A percentile compares a stretch with the other conserved stretches of the same genome.
These are phyloP conservation scores for Russula griseocarnosa DNA, from an alignment of 768 basidiomycete genomes.

Conservation along the genomic window DNA sequence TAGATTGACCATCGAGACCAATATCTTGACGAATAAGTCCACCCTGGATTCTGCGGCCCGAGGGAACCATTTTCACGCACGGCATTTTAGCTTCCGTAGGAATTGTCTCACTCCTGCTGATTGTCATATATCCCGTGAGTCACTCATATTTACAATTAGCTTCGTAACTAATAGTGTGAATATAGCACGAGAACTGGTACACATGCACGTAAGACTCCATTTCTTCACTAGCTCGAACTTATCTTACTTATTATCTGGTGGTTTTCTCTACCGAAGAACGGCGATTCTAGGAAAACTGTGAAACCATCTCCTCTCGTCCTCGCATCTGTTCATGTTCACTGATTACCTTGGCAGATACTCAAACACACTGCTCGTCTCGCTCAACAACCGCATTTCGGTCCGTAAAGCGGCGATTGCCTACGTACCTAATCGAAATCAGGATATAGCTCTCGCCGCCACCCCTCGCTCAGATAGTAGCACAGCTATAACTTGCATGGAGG, in stretches of 20 bases:
- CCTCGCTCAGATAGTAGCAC: neutral
- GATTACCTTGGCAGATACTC: constrained; percentile 1
- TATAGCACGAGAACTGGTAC: constrained; percentile 14
- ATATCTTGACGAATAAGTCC: constrained; percentile 24
- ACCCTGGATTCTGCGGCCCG: neutral
- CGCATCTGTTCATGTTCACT: too few relatives aligned
- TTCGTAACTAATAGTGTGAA: neutral
- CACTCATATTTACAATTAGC: too few relatives aligned
- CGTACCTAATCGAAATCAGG: neutral
- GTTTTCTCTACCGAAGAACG: neutral
- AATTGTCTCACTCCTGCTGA: neutral
- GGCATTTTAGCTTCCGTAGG: constrained; percentile 8
- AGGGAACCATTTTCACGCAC: neutral
- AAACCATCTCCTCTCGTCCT: neutral
- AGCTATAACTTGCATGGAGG: neutral
- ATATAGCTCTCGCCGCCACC: neutral
- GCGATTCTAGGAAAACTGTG: constrained; percentile 15
- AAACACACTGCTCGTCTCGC: constrained; percentile 12
- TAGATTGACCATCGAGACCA: constrained; percentile 32
- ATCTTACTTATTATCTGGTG: neutral
- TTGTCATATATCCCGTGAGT: constrained; percentile 13
- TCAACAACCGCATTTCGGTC: constrained; percentile 16
- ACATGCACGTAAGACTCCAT: constrained; percentile 8
- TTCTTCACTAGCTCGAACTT: too few relatives aligned
- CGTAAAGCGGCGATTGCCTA: neutral